Percentiles rank a stretch among this genome's conserved stretches.
phyloP scores from a whole-genome alignment of 202 grass and related monocot species.

The Brachypodium distachyon region DNA sequence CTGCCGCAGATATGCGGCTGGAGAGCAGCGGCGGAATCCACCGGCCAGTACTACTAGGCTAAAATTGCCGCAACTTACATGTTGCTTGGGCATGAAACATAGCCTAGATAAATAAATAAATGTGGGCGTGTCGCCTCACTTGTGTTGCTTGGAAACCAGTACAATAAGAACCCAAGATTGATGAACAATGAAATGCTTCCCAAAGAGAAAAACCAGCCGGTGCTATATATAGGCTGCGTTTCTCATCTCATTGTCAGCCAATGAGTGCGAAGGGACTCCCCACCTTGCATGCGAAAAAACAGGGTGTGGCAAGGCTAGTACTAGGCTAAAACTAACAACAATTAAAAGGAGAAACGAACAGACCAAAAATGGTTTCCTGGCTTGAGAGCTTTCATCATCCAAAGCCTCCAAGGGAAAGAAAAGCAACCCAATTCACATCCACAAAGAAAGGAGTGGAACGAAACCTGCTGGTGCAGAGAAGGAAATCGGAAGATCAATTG shows the following conservation, averaged over 20 bases:
- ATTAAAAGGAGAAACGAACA: conserved; percentile 15
- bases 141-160: background rate
- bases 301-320: background rate
- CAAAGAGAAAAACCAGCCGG: background rate
- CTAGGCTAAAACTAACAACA: conserved; percentile 17
- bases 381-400: background rate
- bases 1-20: conserved; percentile 36
- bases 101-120: conserved; percentile 5
- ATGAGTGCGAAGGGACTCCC: conserved; percentile 12
- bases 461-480: background rate
- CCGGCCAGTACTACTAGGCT: background rate
- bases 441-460: background rate
- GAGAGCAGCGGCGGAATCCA: conserved; percentile 1
- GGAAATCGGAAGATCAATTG: background rate
- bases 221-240: background rate
- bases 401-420: background rate
- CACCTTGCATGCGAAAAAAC: conserved; percentile 23
- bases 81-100: background rate
- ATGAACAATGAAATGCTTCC: background rate
- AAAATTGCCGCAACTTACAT: background rate
- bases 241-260: conserved; percentile 7
- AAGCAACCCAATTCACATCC: background rate
- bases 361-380: conserved; percentile 31
- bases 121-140: background rate
- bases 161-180: background rate